Base-by-base conservation (phyloP, 768 basidiomycete species). In the Gymnopilus dilepis region DNA sequence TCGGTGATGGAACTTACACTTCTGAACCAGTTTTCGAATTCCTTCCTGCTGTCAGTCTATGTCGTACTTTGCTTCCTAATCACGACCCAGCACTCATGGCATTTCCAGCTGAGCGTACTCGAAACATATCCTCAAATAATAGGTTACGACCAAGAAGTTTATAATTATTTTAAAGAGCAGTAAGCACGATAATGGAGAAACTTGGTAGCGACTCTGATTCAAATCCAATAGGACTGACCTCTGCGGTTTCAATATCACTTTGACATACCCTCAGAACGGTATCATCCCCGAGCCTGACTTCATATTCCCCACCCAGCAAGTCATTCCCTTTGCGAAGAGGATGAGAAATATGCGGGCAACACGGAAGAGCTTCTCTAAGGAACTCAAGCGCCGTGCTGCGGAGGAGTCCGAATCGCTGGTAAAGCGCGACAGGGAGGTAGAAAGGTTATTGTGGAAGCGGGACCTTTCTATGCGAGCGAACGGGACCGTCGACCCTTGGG, bases 81-180 rank as follows among this genome's bases (percentile, higher is more conserved):
- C n/a, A n/a, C n/a, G 42, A 50, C 26, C 6, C 38, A 40, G 2
- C 17, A 33, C 28, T 54, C 8, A 52, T 28, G 54, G 24, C 37
- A 15, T 63, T 21, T 31, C 6, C 62, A 88, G 88, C 70, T 86
- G 41, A 80, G 72, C 58, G 77, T 88, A 30, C 71, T 91, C 17
- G 84, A 89, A 73, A 91, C 91, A 4, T 89, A 87, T 68, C 91
- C 91, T 1, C 90, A 91, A 69, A 74, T 92, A 28, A 90, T 92
- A 54, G 87, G 84, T 33, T 92, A 92, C 66, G 86, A 92, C 63
- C 77, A 78, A 47, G 81, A 83, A 4, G 86, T 89, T 6, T 86
- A 83, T 67, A 79, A 85, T 58, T 89, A 89, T 69, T 91, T 91
- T 73, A 80, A 82, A 63, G 78, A 84, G 65, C 88, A 90, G 89